phyloP scores from a whole-genome alignment of 164 flowering plant genomes.

The Vitis amurensis region DNA sequence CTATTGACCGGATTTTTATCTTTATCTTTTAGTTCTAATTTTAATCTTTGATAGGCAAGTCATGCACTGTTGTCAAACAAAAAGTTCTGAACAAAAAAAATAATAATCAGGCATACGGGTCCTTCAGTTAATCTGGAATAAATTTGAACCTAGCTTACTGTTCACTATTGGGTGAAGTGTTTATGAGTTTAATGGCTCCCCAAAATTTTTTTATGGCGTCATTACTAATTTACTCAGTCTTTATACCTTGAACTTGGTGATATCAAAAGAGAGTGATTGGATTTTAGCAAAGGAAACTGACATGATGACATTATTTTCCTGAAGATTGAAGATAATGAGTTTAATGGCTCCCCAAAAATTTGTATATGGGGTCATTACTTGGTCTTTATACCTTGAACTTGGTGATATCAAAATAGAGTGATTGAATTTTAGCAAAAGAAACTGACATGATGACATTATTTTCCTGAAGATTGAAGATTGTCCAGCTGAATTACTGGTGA shows the following conservation, averaged over 20 bases:
- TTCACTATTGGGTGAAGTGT: neutral
- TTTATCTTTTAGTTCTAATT: too few species aligned
- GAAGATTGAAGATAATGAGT: constrained; percentile 44
- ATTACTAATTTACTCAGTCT: too few species aligned
- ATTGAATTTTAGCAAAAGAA: neutral
- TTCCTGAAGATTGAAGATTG: constrained; percentile 48
- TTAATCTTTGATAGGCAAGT: too few species aligned
- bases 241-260: neutral
- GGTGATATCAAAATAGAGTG: neutral
- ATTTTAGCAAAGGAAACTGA: constrained; percentile 6
- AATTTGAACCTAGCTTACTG: neutral
- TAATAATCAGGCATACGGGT: neutral
- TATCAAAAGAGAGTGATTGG: neutral
- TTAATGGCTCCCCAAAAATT: neutral
- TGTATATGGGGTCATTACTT: too few species aligned
- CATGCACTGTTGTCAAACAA: neutral
- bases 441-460: constrained; percentile 13
- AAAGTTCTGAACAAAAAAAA: neutral
- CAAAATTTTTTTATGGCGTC: neutral
- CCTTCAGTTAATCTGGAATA: neutral
- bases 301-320: constrained; percentile 12
- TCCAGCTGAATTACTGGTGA: constrained; percentile 27
- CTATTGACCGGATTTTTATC: neutral
- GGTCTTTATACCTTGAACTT: neutral
- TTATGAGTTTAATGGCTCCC: neutral